Percentiles rank a stretch among this genome's conserved stretches.
Conservation (phyloP, 306 rosid genomes). For the Luffa aegyptiaca region DNA sequence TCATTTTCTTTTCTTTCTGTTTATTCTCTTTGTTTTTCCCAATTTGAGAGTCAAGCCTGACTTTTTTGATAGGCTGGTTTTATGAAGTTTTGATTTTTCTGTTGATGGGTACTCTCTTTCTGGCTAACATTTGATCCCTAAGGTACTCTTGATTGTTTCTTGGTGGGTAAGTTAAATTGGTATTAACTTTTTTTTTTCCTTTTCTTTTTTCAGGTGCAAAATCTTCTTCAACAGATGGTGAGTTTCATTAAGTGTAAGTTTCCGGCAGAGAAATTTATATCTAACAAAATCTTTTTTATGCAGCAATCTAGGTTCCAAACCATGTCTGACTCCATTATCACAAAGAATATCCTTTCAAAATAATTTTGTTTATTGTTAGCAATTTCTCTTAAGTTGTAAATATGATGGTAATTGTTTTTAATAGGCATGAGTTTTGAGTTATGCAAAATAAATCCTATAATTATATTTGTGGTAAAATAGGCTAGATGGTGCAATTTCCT, state of each 20-base stretch:
- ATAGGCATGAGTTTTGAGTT: background rate
- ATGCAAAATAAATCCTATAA: background rate
- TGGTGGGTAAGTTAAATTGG: background rate
- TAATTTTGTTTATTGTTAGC: background rate
- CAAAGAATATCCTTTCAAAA: slow-evolving; percentile 79
- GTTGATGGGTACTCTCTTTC: background rate
- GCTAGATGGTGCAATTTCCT: background rate
- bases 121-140: background rate
- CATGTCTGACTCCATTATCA: slow-evolving; percentile 86
- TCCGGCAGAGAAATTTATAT: slow-evolving; percentile 1
- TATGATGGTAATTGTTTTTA: background rate
- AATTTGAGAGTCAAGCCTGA: background rate
- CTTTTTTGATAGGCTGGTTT: background rate
- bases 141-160: background rate
- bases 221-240: slow-evolving; percentile 98
- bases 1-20: background rate
- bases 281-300: slow-evolving; percentile 26
- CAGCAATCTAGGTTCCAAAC: slow-evolving; percentile 92
- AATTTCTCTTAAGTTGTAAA: background rate
- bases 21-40: background rate
- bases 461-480: background rate
- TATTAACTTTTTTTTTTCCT: background rate
- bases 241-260: slow-evolving; percentile 28
- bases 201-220: slow-evolving; percentile 61
- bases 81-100: background rate